These are phyloP conservation scores for Aphanomyces stellatus DNA, from an alignment of 352 stramenopile species.

Conservation along the genomic window DNA sequence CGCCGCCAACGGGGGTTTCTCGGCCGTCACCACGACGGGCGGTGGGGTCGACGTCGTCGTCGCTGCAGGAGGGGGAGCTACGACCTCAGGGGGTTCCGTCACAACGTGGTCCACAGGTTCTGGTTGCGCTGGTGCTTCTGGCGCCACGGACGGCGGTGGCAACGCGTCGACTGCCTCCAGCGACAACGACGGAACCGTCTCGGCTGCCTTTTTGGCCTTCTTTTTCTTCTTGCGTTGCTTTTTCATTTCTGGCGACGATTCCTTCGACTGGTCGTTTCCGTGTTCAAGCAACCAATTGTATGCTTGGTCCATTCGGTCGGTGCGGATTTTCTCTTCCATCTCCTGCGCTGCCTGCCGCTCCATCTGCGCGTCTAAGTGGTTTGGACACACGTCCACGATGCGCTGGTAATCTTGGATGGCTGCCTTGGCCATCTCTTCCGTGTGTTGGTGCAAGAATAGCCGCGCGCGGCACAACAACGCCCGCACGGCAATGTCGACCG, in stretches of 20 bases:
- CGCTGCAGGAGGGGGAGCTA: too few species aligned
- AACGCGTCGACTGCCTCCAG: too few species aligned
- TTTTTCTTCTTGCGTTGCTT: conserved; percentile 19
- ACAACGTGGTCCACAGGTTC: background rate
- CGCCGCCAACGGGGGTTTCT: background rate
- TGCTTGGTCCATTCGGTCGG: conserved; percentile 33
- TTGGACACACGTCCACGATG: conserved; percentile 50
- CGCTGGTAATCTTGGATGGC: conserved; percentile 52
- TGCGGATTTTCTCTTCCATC: conserved; percentile 29
- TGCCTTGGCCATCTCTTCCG: conserved; percentile 33
- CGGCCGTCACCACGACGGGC: too few species aligned
- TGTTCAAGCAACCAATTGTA: conserved; percentile 40
- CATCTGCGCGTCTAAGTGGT: conserved; percentile 71
- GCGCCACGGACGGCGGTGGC: too few species aligned
- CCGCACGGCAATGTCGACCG: background rate
- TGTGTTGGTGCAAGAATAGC: background rate
- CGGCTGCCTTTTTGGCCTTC: conserved; percentile 12
- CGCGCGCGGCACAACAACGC: conserved; percentile 1
- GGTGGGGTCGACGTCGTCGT: too few species aligned
- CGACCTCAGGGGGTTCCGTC: background rate
- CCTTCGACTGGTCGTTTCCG: conserved; percentile 28
- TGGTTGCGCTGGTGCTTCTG: conserved; percentile 19
- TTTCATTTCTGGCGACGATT: background rate
- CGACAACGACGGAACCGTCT: too few species aligned
- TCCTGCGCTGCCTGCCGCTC: conserved; percentile 45